These are phyloP conservation scores for Acanthamoeba healyi DNA, from an alignment of 208 protist genomes.

Conservation along the genomic window DNA sequence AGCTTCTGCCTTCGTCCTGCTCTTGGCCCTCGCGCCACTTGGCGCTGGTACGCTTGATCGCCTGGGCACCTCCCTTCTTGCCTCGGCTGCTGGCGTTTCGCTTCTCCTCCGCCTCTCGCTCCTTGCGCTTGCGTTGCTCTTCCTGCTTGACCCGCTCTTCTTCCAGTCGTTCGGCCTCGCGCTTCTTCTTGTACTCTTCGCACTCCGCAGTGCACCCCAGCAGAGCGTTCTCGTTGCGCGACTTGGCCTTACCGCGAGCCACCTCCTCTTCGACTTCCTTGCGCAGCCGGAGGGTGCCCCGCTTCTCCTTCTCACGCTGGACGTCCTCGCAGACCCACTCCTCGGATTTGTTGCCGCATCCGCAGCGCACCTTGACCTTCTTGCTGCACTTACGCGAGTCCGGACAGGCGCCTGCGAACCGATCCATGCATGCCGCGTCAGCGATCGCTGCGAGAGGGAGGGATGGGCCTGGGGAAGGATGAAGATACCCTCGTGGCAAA, in stretches of 20 bases:
- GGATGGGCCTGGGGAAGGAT: background rate
- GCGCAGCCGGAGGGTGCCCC: conserved; percentile 10
- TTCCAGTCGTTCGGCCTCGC: background rate
- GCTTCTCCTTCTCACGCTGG: conserved; percentile 20
- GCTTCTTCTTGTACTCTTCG: background rate
- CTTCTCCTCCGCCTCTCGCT: background rate
- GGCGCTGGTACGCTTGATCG: conserved; percentile 10
- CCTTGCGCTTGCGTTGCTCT: conserved; percentile 15
- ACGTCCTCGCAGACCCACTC: conserved; percentile 54
- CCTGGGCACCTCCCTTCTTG: background rate
- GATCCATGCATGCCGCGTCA: too few species aligned
- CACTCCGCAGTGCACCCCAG: background rate
- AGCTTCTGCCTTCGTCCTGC: background rate
- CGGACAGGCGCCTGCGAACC: background rate
- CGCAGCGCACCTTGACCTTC: conserved; percentile 32
- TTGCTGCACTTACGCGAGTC: conserved; percentile 12
- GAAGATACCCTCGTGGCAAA: conserved; percentile 28
- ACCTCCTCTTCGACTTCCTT: background rate
- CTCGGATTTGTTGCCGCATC: background rate
- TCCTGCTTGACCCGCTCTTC: background rate
- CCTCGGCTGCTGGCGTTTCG: background rate
- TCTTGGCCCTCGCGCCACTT: conserved; percentile 34
- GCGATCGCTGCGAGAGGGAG: background rate
- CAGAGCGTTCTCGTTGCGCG: conserved; percentile 32
- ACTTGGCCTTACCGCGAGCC: background rate